Evolutionary conservation across 305 asterid genomes (phyloP).

Genomic region (Ajuga reptans): DNA sequence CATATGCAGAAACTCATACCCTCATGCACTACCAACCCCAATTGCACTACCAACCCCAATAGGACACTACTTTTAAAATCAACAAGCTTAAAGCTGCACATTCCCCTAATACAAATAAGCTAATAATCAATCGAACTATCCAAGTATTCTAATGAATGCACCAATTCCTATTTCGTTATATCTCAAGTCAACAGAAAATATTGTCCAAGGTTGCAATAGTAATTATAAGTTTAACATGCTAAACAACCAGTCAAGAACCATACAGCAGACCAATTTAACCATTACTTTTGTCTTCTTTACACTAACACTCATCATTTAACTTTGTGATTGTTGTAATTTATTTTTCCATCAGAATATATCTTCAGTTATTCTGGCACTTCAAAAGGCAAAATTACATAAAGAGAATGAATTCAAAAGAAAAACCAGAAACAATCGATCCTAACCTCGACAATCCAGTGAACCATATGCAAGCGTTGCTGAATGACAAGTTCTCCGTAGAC

Average conservation of each 20-base stretch:
- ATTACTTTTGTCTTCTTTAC: neutral
- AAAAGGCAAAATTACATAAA: neutral
- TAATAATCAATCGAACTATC: neutral
- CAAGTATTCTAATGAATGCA: neutral
- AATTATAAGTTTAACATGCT: neutral
- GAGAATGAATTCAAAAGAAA: neutral
- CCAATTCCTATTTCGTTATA: neutral
- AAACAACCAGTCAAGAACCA: neutral
- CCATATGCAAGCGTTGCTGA: constrained; percentile 81
- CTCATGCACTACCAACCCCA: neutral
- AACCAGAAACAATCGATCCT: constrained; percentile 6
- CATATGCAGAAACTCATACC: constrained; percentile 5
- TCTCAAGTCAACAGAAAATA: neutral
- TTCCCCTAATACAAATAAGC: constrained; percentile 3
- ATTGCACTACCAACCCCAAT: too few species aligned
- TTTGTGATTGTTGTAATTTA: neutral
- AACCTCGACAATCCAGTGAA: constrained; percentile 95
- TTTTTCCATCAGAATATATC: neutral
- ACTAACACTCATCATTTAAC: neutral
- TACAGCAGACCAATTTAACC: neutral
- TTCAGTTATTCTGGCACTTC: neutral
- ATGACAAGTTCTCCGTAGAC: constrained; percentile 59
- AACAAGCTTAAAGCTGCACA: neutral
- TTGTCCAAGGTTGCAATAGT: neutral
- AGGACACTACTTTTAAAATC: neutral